These are phyloP conservation scores for Talaromyces islandicus DNA, from an alignment of 2,329 filamentous ascomycete species.

Conservation along the genomic window DNA sequence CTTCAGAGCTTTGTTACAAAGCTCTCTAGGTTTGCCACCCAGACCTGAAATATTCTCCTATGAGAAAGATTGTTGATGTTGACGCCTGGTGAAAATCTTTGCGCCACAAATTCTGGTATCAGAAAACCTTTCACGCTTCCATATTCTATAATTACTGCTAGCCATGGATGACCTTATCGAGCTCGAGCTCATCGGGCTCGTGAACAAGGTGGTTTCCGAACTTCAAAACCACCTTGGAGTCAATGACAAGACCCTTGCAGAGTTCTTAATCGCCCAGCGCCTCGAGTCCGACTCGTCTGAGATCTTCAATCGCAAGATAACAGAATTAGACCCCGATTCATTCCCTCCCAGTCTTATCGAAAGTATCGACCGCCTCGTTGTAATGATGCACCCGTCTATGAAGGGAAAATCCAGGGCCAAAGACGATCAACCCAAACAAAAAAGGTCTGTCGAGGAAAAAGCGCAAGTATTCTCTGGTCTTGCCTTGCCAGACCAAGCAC, in stretches of 20 bases:
- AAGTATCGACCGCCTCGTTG: constrained; percentile 81
- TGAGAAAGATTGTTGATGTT: background rate
- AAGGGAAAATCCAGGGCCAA: constrained; percentile 51
- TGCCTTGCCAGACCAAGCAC: constrained; percentile 72
- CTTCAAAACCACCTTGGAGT: constrained; percentile 90
- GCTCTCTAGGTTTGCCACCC: background rate
- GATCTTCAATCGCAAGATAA: constrained; percentile 71
- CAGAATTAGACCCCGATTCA: constrained; percentile 65
- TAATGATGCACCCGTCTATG: constrained; percentile 86
- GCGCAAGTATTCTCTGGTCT: constrained; percentile 86
- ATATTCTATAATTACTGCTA: background rate
- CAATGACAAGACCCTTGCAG: constrained; percentile 88
- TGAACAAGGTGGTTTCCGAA: constrained; percentile 90
- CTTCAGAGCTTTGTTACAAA: background rate
- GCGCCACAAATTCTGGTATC: background rate
- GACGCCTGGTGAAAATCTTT: background rate
- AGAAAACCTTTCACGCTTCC: background rate
- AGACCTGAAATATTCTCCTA: background rate
- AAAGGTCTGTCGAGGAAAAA: constrained; percentile 59
- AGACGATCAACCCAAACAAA: constrained; percentile 37
- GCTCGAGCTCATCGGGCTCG: constrained; percentile 87
- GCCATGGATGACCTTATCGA: constrained; percentile 84
- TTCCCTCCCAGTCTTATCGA: constrained; percentile 84
- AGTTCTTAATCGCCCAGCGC: constrained; percentile 92
- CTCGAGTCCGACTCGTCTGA: constrained; percentile 62